phyloP scores from a whole-genome alignment of 139 green algal genomes.

The Chlorella ohadii region DNA sequence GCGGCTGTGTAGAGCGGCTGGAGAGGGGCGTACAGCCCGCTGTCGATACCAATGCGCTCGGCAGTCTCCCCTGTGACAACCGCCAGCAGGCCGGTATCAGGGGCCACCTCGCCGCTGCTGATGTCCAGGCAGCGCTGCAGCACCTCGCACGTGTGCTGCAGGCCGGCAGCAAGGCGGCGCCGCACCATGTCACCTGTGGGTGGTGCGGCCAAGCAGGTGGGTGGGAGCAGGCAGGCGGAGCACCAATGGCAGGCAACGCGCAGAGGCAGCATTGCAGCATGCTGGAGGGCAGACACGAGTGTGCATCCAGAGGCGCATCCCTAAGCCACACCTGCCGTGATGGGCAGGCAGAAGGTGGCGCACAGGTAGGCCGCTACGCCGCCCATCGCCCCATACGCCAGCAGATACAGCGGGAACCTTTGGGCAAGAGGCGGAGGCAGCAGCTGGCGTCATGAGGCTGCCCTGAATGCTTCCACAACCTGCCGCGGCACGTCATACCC shows the following conservation, averaged over 20 bases:
- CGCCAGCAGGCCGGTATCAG: slow-evolving; percentile 18
- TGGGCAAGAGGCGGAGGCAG: no score
- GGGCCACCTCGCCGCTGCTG: not conserved
- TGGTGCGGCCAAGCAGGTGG: not conserved
- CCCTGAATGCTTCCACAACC: no score
- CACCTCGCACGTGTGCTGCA: not conserved
- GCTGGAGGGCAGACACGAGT: no score
- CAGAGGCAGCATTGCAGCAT: no score
- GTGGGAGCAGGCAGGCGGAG: not conserved
- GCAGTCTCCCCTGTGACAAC: slow-evolving; percentile 7
- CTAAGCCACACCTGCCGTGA: slow-evolving; percentile 14
- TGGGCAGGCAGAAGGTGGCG: slow-evolving; percentile 28
- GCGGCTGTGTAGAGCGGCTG: slow-evolving; percentile 2
- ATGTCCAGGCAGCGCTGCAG: not conserved
- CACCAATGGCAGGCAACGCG: no score
- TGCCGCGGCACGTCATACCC: no score
- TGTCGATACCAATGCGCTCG: slow-evolving; percentile 32
- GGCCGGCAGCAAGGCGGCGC: not conserved
- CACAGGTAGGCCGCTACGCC: slow-evolving; percentile 7
- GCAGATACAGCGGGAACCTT: slow-evolving; percentile 5
- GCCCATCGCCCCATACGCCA: slow-evolving; percentile 8
- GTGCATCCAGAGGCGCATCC: no score
- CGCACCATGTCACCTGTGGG: slow-evolving; percentile 22
- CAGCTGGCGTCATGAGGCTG: no score
- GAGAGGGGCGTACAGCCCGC: slow-evolving; percentile 11